Evolutionary conservation across 2,329 filamentous ascomycete species (phyloP), one percentile per base, ranked within the genome.

Genomic region (Elsinoe fawcettii): DNA sequence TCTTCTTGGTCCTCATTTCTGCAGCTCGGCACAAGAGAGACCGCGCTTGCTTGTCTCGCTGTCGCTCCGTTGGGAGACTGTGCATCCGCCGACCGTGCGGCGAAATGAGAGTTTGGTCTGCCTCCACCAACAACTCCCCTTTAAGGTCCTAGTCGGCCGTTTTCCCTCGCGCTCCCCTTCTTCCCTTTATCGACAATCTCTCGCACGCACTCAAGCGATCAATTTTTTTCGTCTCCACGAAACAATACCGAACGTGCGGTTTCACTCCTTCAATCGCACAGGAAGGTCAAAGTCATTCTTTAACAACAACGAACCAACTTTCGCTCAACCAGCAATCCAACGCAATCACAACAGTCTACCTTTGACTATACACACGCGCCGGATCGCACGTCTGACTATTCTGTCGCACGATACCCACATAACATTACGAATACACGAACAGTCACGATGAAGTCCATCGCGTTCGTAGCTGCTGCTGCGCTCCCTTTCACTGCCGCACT

Each of bases 391-490:
- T 30, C 32, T 53, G 49, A 20, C 11, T 37, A n/a, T 37, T 53
- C 6, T 20, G 8, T 22, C 34, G 36, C 37, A 46, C 53, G 36
- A 55, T 55, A 55, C 53, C 36, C 53, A 55, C 39, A 30, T 30
- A 30, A 27, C 25, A 30, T 43, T 20, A 46, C 36, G 39, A 55
- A 55, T 12, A 18, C 27, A 53, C 49, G 49, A 53, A 53, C 43
- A 58, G 58, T 60, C 58, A 57, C 59, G 30, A 61, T 66, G 59
- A 58, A 66, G 57, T 63, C 59, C 43, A 63, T 61, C 59, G 61
- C 62, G 51, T 61, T 61, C 60, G 62, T 61, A 61, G 66, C 66
- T 57, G 58, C 63, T 34, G 61, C 65, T 27, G 51, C 63, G 62
- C 64, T 63, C 46, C 51, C 58, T 25, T 58, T 62, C 20, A 49